Percentiles rank a stretch among this genome's conserved stretches.
phyloP scores from a whole-genome alignment of 2,329 filamentous ascomycete species.

The Paraphaeosphaeria sporulosa region DNA sequence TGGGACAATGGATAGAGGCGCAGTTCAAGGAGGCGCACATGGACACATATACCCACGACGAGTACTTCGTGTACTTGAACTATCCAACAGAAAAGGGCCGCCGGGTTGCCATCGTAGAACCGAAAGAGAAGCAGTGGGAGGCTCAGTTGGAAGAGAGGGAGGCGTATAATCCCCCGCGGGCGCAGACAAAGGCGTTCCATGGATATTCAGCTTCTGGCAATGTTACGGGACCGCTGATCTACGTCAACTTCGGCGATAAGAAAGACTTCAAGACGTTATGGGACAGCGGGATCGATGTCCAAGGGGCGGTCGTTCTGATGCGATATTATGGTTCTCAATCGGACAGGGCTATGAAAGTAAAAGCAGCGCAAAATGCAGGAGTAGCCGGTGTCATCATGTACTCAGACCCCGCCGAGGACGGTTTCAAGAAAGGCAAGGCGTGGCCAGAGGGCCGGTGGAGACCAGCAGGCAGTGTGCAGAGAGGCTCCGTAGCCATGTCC shows the following conservation, averaged over 20 bases:
- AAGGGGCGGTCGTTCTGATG: slow-evolving; percentile 84
- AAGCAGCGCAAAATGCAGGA: slow-evolving; percentile 85
- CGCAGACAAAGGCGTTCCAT: slow-evolving; percentile 82
- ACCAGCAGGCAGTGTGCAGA: slow-evolving; percentile 82
- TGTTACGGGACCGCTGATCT: slow-evolving; percentile 85
- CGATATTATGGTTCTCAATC: slow-evolving; percentile 77
- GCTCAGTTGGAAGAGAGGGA: slow-evolving; percentile 84
- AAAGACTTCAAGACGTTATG: slow-evolving; percentile 80
- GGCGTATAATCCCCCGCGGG: slow-evolving; percentile 64
- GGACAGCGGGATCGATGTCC: slow-evolving; percentile 74
- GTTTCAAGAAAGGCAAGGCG: slow-evolving; percentile 74
- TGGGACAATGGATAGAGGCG: slow-evolving; percentile 83
- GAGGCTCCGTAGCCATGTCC: slow-evolving; percentile 80
- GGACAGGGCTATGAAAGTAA: slow-evolving; percentile 82
- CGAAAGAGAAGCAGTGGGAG: slow-evolving; percentile 74
- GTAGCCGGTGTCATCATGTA: slow-evolving; percentile 91
- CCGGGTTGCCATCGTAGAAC: slow-evolving; percentile 79
- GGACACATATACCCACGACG: slow-evolving; percentile 77
- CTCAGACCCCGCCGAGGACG: slow-evolving; percentile 86
- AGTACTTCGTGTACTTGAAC: slow-evolving; percentile 87
- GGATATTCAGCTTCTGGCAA: slow-evolving; percentile 87
- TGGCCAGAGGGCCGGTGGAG: slow-evolving; percentile 82
- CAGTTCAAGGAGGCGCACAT: slow-evolving; percentile 76
- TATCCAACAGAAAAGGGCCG: slow-evolving; percentile 82
- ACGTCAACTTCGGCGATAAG: slow-evolving; percentile 88